Conservation (phyloP, 1,284 basidiomycete species). For the Ceratobasidium sp. region DNA sequence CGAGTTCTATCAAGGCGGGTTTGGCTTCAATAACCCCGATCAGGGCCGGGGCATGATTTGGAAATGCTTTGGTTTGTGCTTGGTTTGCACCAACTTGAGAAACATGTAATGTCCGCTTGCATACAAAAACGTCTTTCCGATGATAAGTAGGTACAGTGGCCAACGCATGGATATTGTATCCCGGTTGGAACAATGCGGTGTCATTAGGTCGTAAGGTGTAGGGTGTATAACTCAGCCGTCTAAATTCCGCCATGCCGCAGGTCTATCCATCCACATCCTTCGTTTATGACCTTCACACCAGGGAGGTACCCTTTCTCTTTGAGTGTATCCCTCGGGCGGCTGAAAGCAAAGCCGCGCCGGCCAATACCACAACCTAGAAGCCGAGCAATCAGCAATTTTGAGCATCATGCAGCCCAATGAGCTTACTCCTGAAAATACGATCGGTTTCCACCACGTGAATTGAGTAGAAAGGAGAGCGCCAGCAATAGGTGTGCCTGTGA, state of each 20-base stretch:
- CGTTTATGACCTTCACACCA: slow-evolving; percentile 10
- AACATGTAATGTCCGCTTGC: too few relatives aligned
- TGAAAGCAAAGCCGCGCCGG: slow-evolving; percentile 12
- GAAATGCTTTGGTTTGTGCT: background rate
- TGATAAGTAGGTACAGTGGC: too few relatives aligned
- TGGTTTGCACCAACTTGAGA: too few relatives aligned
- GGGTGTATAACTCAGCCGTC: background rate
- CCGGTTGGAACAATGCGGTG: background rate
- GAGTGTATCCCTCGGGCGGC: slow-evolving; percentile 24
- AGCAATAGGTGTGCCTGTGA: slow-evolving; percentile 43
- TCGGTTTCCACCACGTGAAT: slow-evolving; percentile 44
- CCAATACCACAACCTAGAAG: slow-evolving; percentile 30
- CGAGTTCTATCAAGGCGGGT: background rate
- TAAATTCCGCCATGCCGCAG: background rate
- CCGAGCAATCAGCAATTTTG: background rate
- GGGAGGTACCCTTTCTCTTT: slow-evolving; percentile 25
- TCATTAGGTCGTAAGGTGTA: slow-evolving; percentile 4
- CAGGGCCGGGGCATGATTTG: slow-evolving; percentile 5
- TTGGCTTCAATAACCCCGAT: slow-evolving; percentile 2
- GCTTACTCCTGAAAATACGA: slow-evolving; percentile 43
- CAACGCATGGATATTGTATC: too few relatives aligned
- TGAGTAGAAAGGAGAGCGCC: slow-evolving; percentile 38
- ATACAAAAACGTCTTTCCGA: too few relatives aligned
- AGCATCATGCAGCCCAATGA: background rate
- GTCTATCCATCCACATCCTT: background rate